These are phyloP conservation scores for Penicillium decumbens DNA, from an alignment of 2,329 filamentous ascomycete genomes.

Conservation along the genomic window DNA sequence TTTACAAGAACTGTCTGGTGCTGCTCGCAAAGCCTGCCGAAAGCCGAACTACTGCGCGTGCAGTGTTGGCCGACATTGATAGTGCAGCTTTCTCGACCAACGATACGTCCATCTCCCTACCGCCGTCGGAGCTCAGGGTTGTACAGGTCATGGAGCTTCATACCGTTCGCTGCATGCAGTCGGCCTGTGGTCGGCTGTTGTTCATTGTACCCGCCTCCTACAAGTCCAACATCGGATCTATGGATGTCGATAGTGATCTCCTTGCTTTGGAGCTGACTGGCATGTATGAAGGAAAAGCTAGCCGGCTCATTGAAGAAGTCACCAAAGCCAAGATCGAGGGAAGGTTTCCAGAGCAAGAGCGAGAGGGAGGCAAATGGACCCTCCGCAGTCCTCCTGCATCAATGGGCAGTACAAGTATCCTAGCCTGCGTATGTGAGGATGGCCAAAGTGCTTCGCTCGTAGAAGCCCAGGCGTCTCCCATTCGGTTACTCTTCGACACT, in stretches of 20 bases:
- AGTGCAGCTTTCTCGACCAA: conserved; percentile 60
- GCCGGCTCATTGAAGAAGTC: conserved; percentile 76
- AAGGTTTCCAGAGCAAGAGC: conserved; percentile 75
- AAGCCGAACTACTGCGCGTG: conserved; percentile 64
- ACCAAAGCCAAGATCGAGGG: conserved; percentile 81
- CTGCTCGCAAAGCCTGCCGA: conserved; percentile 66
- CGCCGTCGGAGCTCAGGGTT: conserved; percentile 66
- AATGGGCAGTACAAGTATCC: conserved; percentile 51
- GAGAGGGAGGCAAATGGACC: conserved; percentile 76
- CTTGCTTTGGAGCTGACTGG: conserved; percentile 69
- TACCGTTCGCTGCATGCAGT: conserved; percentile 63
- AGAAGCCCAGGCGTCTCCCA: conserved; percentile 45
- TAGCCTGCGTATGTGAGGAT: conserved; percentile 45
- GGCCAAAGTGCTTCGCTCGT: conserved; percentile 44
- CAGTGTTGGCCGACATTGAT: conserved; percentile 78
- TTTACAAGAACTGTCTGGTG: conserved; percentile 79
- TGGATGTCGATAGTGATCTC: conserved; percentile 41
- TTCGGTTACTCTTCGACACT: conserved; percentile 37
- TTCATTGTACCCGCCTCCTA: conserved; percentile 33
- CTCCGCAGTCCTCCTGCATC: conserved; percentile 64
- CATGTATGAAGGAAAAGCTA: conserved; percentile 70
- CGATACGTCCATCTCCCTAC: conserved; percentile 23
- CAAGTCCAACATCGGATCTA: conserved; percentile 15
- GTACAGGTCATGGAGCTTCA: conserved; percentile 65
- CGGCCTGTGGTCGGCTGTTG: conserved; percentile 37